Evolutionary conservation across 768 basidiomycete species (phyloP), one percentile per base, ranked within the genome.

Genomic region (Gelatoporia subvermispora): DNA sequence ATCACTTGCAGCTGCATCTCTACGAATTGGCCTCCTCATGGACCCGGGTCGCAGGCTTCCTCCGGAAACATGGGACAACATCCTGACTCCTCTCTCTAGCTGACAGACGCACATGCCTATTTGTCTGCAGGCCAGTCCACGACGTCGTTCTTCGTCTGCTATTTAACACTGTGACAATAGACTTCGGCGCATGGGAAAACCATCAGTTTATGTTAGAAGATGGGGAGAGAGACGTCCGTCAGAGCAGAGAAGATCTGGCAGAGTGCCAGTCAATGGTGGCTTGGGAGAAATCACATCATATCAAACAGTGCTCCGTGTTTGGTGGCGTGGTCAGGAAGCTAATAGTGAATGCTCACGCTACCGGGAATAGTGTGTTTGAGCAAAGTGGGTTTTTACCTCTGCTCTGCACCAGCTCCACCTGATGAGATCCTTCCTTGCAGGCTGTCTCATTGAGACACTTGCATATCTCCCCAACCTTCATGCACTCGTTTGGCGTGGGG

Each of bases 171-270:
- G 13, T 49, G 11, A 24, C 17, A 25, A 23, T 49, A 2, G 20
- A 16, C n/a, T 49, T 49, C n/a, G 48, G 48, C 16, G 11, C 28
- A 16, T 43, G 40, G 48, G 31, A 49, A 18, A 28, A 11, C 4
- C 13, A n/a, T 7, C 8, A 35, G 4, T 8, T 7, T 17, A 2
- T 31, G n/a, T 18, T 21, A 15, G 36, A 39, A 47, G 4, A 22
- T 8, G 31, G 45, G 25, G 28, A 24, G 9, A 25, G 28, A 11
- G n/a, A 20, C 5, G 16, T 18, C 16, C 17, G 43, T n/a, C 28
- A 31, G 18, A 8, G 2, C 2, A 11, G 15, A 22, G n/a, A 22
- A 38, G 23, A 3, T 5, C 7, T 11, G 39, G 15, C 22, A 8
- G 46, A 47, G 25, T 11, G 3, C 13, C 28, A 21, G 17, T 20